A percentile compares a stretch with the other conserved stretches of the same genome.
phyloP scores from a whole-genome alignment of 495 filamentous ascomycete genomes.

The Penicillium dipodomyicola region DNA sequence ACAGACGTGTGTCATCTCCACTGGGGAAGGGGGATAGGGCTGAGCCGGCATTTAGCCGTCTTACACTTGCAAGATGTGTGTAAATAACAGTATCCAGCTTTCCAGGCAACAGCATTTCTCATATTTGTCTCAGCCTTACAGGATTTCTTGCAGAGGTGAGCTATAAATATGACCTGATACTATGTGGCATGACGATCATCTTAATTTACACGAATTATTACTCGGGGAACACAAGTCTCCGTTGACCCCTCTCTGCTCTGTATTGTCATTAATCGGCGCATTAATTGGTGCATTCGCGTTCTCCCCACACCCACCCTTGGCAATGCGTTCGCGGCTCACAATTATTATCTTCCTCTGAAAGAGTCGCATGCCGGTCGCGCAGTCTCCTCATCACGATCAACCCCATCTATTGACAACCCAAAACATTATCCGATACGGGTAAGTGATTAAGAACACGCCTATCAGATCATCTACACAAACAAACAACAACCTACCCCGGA shows the following conservation, averaged over 20 bases:
- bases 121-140: background rate
- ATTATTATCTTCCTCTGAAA: background rate
- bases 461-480: background rate
- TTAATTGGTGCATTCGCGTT: background rate
- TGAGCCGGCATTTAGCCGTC: slow-evolving; percentile 10
- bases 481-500: background rate
- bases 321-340: slow-evolving; percentile 2
- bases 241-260: slow-evolving; percentile 3
- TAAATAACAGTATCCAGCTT: background rate
- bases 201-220: background rate
- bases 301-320: slow-evolving; percentile 2
- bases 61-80: background rate
- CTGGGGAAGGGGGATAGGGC: slow-evolving; percentile 14
- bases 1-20: background rate
- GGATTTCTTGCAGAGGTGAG: background rate
- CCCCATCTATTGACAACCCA: background rate
- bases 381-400: background rate
- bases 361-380: background rate
- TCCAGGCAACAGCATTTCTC: slow-evolving; percentile 3
- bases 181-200: background rate
- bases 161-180: background rate
- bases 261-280: slow-evolving; percentile 4
- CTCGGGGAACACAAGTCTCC: background rate
- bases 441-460: background rate
- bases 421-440: background rate